These are phyloP conservation scores for Davidsoniella virescens DNA, from an alignment of 2,329 filamentous ascomycete genomes.

Conservation along the genomic window DNA sequence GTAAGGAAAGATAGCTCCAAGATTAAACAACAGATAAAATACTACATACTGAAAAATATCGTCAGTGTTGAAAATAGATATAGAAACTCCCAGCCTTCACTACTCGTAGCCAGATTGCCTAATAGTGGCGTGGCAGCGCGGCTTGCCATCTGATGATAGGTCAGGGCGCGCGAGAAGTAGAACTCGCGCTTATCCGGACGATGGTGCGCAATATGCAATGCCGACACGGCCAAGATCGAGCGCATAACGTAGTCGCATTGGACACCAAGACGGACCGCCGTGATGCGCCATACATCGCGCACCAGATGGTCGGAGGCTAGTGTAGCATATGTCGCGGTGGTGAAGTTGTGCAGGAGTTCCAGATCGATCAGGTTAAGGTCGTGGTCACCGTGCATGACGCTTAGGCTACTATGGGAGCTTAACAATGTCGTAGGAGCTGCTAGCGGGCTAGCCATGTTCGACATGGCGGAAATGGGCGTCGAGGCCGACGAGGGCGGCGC, in stretches of 20 bases:
- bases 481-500: constrained; percentile 10
- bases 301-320: constrained; percentile 23
- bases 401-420: neutral
- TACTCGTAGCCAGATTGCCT: constrained; percentile 13
- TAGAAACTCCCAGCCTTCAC: constrained; percentile 16
- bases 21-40: neutral
- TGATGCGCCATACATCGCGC: constrained; percentile 30
- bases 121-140: constrained; percentile 18
- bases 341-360: constrained; percentile 37
- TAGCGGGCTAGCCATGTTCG: neutral
- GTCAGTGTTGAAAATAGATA: constrained; percentile 20
- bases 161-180: constrained; percentile 13
- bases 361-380: constrained; percentile 27
- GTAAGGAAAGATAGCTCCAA: neutral
- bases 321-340: constrained; percentile 31
- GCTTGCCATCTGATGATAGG: constrained; percentile 19
- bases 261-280: constrained; percentile 31
- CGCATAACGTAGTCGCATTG: constrained; percentile 31
- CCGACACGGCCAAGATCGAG: constrained; percentile 31
- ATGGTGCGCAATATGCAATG: constrained; percentile 28
- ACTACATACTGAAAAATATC: constrained; percentile 19
- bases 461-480: constrained; percentile 3
- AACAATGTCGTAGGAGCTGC: neutral
- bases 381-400: constrained; percentile 11
- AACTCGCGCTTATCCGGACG: constrained; percentile 10